Percentiles rank a stretch among this genome's conserved stretches.
phyloP scores from a whole-genome alignment of 768 basidiomycete genomes.

The Hortiboletus campestris region DNA sequence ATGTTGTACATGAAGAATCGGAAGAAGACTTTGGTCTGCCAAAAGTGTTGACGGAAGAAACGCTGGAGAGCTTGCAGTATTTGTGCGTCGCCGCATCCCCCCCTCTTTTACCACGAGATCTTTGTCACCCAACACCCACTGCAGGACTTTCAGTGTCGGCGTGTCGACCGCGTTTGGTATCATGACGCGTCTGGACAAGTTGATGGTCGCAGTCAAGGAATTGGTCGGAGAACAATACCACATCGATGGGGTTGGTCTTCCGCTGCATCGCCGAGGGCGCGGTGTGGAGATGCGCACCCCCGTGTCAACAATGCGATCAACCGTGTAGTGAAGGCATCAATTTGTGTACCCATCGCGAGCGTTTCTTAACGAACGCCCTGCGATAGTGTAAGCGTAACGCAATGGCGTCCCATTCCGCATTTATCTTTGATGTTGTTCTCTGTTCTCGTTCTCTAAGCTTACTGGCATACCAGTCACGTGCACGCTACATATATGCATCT shows the following conservation, averaged over 20 bases:
- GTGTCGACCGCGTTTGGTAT: conserved; percentile 68
- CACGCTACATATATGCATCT: too few species aligned
- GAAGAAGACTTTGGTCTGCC: conserved; percentile 79
- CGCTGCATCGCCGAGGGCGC: conserved; percentile 17
- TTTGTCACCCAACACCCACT: background rate
- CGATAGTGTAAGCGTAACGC: too few species aligned
- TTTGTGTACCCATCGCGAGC: background rate
- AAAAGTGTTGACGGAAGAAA: conserved; percentile 64
- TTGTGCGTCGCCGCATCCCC: conserved; percentile 48
- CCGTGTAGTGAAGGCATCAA: background rate
- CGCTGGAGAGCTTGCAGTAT: conserved; percentile 76
- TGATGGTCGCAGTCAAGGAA: conserved; percentile 83
- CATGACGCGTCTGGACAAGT: conserved; percentile 67
- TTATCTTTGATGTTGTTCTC: too few species aligned
- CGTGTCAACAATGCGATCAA: background rate
- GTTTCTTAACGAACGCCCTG: background rate
- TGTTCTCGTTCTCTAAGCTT: too few species aligned
- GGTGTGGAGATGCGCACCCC: conserved; percentile 32
- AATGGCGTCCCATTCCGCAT: too few species aligned
- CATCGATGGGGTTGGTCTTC: conserved; percentile 62
- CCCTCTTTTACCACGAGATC: background rate
- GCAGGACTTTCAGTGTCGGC: conserved; percentile 69
- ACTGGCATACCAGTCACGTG: too few species aligned
- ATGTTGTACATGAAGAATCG: conserved; percentile 65
- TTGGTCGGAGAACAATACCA: conserved; percentile 86